phyloP scores from a whole-genome alignment of 768 basidiomycete species.

The Russula griseocarnosa region DNA sequence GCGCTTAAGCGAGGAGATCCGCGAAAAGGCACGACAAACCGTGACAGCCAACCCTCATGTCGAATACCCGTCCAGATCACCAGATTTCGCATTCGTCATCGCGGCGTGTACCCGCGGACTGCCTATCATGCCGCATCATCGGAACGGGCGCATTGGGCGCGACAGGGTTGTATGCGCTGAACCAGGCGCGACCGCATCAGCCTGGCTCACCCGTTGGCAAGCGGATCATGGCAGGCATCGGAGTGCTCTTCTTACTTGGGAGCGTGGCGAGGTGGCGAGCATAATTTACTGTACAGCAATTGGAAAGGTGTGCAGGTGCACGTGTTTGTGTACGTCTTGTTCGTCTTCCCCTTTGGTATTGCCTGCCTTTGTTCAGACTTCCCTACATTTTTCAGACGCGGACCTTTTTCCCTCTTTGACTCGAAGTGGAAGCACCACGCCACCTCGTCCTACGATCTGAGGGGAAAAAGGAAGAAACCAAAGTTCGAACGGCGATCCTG shows the following conservation, averaged over 20 bases:
- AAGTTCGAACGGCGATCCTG: background rate
- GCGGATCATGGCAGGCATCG: conserved; percentile 56
- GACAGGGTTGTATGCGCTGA: conserved; percentile 64
- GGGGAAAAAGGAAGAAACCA: background rate
- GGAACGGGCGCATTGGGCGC: conserved; percentile 61
- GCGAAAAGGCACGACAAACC: background rate
- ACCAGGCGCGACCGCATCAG: conserved; percentile 56
- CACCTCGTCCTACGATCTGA: background rate
- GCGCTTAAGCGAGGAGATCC: background rate
- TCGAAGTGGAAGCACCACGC: background rate
- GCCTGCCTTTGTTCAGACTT: background rate
- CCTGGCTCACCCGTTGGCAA: conserved; percentile 62
- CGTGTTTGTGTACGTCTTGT: background rate
- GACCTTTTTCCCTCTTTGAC: background rate
- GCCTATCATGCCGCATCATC: conserved; percentile 65
- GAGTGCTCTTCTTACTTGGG: conserved; percentile 37
- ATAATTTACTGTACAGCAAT: conserved; percentile 1
- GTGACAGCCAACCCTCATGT: background rate
- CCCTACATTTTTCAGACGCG: background rate
- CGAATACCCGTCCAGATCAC: background rate
- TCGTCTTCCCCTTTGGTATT: background rate
- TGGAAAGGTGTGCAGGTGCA: background rate
- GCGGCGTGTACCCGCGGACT: conserved; percentile 39
- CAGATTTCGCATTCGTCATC: background rate
- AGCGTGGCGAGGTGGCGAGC: conserved; percentile 24